Percentiles rank a stretch among this genome's conserved stretches.
Evolutionary conservation across 768 basidiomycete species (phyloP).

Genomic region (Chiua virens): DNA sequence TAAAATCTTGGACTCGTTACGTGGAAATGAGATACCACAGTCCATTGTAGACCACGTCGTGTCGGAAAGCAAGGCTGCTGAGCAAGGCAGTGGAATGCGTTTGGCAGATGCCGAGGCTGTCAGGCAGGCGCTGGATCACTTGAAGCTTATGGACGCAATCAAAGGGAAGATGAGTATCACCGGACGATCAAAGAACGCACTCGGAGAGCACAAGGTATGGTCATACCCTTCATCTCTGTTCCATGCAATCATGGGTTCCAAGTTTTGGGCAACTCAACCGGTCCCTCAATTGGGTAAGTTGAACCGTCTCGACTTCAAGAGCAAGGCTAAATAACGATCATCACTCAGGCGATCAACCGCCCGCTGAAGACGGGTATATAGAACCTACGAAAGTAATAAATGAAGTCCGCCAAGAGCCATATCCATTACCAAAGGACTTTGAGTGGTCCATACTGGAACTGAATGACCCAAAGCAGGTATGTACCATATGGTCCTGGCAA

Average conservation of each 20-base stretch:
- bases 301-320: background rate
- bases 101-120: conserved; percentile 66
- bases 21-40: conserved; percentile 54
- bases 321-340: background rate
- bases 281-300: conserved; percentile 80
- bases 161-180: conserved; percentile 79
- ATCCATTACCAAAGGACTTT: conserved; percentile 87
- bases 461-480: conserved; percentile 69
- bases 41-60: conserved; percentile 66
- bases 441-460: conserved; percentile 88
- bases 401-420: conserved; percentile 86
- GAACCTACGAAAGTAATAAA: conserved; percentile 75
- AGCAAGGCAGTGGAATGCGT: conserved; percentile 43
- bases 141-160: conserved; percentile 83
- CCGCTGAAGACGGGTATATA: conserved; percentile 81
- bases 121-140: conserved; percentile 65
- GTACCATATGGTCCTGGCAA: background rate
- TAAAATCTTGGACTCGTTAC: conserved; percentile 49
- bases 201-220: conserved; percentile 86
- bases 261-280: conserved; percentile 99
- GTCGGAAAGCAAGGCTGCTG: conserved; percentile 60
- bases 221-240: conserved; percentile 1
- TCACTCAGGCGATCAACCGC: conserved; percentile 56
- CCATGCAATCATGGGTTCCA: conserved; percentile 8
- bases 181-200: conserved; percentile 74